Conservation (phyloP, 768 basidiomycete species). For the Leucocoprinus sp. region DNA sequence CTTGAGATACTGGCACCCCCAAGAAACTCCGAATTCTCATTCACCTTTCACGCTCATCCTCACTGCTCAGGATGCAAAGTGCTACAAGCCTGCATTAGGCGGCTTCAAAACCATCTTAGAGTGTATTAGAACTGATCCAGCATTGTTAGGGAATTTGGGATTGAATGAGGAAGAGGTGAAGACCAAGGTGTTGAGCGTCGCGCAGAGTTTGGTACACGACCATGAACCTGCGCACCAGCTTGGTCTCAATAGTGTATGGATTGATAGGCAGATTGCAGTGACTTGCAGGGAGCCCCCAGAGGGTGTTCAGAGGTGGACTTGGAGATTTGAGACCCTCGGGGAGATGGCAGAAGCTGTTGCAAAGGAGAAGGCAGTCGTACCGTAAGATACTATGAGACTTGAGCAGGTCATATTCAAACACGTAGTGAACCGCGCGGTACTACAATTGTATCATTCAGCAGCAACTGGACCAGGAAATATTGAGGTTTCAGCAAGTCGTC, state of each 20-base stretch:
- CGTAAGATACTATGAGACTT: no score
- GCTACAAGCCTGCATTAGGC: slow-evolving; percentile 59
- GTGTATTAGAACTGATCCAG: slow-evolving; percentile 31
- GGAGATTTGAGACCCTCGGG: slow-evolving; percentile 52
- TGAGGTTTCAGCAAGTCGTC: slow-evolving; percentile 17
- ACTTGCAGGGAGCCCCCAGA: slow-evolving; percentile 33
- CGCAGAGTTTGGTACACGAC: slow-evolving; percentile 62
- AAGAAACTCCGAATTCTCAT: slow-evolving; percentile 29
- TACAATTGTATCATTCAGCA: neutral
- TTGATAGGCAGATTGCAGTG: slow-evolving; percentile 44
- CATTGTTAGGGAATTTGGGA: slow-evolving; percentile 25
- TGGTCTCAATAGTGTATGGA: slow-evolving; percentile 58
- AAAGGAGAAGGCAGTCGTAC: slow-evolving; percentile 19
- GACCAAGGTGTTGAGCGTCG: slow-evolving; percentile 51
- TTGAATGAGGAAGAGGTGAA: slow-evolving; percentile 26
- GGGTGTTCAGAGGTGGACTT: slow-evolving; percentile 30
- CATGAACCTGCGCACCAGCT: slow-evolving; percentile 50
- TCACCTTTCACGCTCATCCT: slow-evolving; percentile 61
- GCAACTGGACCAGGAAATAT: neutral
- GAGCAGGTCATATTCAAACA: neutral
- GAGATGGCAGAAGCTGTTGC: slow-evolving; percentile 55
- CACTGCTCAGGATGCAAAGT: slow-evolving; percentile 67
- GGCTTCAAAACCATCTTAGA: slow-evolving; percentile 46
- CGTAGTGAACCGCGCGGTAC: neutral
- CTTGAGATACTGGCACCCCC: slow-evolving; percentile 35